Evolutionary conservation across 768 basidiomycete species (phyloP).

Genomic region (Kwoniella sp.): DNA sequence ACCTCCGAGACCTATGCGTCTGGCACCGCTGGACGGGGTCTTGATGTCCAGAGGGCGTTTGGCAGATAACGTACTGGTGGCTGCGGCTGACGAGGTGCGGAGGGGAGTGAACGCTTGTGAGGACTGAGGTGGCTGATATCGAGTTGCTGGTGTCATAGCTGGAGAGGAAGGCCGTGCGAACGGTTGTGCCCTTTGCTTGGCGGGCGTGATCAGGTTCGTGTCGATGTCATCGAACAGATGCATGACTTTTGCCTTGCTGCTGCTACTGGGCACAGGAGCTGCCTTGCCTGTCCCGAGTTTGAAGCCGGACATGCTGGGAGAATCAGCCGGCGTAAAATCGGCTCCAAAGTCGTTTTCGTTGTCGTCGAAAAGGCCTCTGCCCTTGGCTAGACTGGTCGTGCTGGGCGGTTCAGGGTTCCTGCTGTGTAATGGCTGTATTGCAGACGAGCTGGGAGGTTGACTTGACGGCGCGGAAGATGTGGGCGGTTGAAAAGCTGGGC

Average conservation of each 20-base stretch:
- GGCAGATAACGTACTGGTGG: constrained; percentile 1
- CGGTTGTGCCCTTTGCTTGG: background rate
- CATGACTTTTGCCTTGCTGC: constrained; percentile 3
- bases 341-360: background rate
- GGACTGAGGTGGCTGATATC: background rate
- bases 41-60: constrained; percentile 24
- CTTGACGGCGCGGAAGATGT: background rate
- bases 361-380: background rate
- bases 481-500: background rate
- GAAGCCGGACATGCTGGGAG: constrained; percentile 3
- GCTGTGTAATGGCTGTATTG: too few species aligned
- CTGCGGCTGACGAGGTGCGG: constrained; percentile 14
- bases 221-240: constrained; percentile 12
- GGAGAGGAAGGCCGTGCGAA: background rate
- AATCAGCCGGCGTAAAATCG: background rate
- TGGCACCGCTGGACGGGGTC: constrained; percentile 21
- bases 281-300: constrained; percentile 15
- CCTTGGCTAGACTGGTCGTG: background rate
- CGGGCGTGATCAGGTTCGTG: constrained; percentile 1
- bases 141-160: background rate
- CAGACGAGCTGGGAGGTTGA: background rate
- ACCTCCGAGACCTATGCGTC: constrained; percentile 41
- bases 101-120: constrained; percentile 4
- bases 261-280: constrained; percentile 5
- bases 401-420: background rate